phyloP scores from a whole-genome alignment of 306 rosid genomes.

The Prunus padus region DNA sequence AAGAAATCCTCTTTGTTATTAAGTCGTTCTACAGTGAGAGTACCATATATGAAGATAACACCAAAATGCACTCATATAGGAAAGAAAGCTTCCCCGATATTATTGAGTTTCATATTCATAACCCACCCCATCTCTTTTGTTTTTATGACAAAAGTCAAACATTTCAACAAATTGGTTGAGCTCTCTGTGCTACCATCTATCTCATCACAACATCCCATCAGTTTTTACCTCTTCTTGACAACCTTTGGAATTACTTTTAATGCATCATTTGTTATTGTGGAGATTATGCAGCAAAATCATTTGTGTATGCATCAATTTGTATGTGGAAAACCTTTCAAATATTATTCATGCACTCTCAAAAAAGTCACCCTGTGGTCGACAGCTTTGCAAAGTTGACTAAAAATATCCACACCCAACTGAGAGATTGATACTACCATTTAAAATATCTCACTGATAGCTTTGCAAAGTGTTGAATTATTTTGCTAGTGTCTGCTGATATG shows the following conservation, averaged over 20 bases:
- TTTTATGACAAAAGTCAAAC: conserved; percentile 5
- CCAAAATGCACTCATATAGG: neutral
- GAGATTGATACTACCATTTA: neutral
- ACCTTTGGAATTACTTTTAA: neutral
- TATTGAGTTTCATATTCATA: neutral
- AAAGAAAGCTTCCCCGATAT: neutral
- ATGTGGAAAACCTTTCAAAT: neutral
- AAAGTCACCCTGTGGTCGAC: too few species aligned
- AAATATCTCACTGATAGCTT: conserved; percentile 2
- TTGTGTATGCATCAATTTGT: neutral
- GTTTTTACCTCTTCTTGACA: neutral
- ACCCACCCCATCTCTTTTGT: neutral
- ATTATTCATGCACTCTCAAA: too few species aligned
- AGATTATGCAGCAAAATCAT: neutral
- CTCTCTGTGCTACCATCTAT: neutral
- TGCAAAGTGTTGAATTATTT: neutral
- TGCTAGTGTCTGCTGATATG: neutral
- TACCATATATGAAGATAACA: too few species aligned
- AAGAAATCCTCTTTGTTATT: neutral
- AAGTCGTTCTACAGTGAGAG: too few species aligned
- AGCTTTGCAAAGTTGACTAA: conserved; percentile 1
- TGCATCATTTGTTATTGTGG: neutral
- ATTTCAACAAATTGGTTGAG: neutral
- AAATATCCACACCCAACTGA: neutral
- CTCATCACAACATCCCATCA: neutral